Evolutionary conservation across 495 filamentous ascomycete species (phyloP), one percentile per base, ranked within the genome.

Genomic region (Penicillium canariense): DNA sequence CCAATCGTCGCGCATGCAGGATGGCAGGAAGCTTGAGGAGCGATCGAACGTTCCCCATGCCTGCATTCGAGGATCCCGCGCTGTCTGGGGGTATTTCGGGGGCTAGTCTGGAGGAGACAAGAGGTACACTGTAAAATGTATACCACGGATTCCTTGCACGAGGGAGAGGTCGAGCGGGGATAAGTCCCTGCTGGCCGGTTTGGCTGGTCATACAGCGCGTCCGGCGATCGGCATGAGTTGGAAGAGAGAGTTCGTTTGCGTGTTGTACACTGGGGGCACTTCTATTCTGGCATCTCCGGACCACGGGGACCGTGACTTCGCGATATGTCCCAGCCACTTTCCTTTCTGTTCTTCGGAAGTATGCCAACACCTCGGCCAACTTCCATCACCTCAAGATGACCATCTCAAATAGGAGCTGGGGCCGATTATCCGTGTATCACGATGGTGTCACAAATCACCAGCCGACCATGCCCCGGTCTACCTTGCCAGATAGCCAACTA

Each of bases 141-240:
- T n/a, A n/a, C n/a, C n/a, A n/a, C n/a, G n/a, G n/a, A n/a, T n/a
- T n/a, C n/a, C n/a, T n/a, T n/a, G n/a, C n/a, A n/a, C n/a, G n/a
- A n/a, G n/a, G n/a, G n/a, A n/a, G n/a, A n/a, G n/a, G n/a, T n/a
- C 17, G 30, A 45, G 32, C 46, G 35, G 20, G 58, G 50, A 54
- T 51, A 54, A 43, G 54, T 48, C 34, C 58, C 38, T 58, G 59
- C 17, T 42, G 38, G 38, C 38, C n/a, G n/a, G 38, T 42, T 42
- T 9, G 38, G 35, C 15, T 42, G 38, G 20, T n/a, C n/a, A n/a
- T n/a, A n/a, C n/a, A n/a, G n/a, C n/a, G n/a, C n/a, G n/a, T n/a
- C n/a, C n/a, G n/a, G n/a, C n/a, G n/a, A n/a, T n/a, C n/a, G n/a
- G n/a, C n/a, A n/a, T n/a, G n/a, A n/a, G n/a, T n/a, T n/a, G n/a